phyloP scores from a whole-genome alignment of 2,329 filamentous ascomycete genomes.

The Monosporascus sp. region DNA sequence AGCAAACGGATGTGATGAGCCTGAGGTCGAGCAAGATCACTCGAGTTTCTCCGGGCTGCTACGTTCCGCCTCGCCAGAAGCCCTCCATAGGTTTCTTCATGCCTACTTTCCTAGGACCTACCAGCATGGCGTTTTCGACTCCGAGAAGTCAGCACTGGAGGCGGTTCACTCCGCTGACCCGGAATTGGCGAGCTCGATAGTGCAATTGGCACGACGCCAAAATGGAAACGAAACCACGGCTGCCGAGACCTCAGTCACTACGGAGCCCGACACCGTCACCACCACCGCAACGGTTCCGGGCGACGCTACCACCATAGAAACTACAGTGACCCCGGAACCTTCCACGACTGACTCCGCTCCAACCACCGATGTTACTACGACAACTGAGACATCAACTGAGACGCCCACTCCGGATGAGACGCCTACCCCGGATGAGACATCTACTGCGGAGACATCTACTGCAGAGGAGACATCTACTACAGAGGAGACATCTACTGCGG shows the following conservation, averaged over 20 bases:
- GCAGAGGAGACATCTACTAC: neutral
- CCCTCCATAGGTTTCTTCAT: constrained; percentile 63
- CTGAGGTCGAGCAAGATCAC: constrained; percentile 15
- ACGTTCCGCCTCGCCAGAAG: constrained; percentile 49
- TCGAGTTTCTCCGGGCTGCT: constrained; percentile 49
- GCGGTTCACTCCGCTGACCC: constrained; percentile 57
- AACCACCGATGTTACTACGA: constrained; percentile 14
- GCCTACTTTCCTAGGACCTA: constrained; percentile 57
- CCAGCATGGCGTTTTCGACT: constrained; percentile 62
- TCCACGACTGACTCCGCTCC: constrained; percentile 3
- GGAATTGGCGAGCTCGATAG: constrained; percentile 55
- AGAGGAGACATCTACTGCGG: constrained; percentile 1
- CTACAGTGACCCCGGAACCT: neutral
- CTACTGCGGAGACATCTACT: constrained; percentile 8
- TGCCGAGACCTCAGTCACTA: constrained; percentile 16
- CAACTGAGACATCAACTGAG: constrained; percentile 8
- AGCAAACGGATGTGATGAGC: constrained; percentile 1
- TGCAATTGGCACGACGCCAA: constrained; percentile 60
- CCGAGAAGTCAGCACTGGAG: constrained; percentile 58
- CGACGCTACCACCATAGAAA: constrained; percentile 3
- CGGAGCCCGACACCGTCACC: constrained; percentile 8
- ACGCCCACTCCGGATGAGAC: neutral
- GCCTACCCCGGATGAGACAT: neutral
- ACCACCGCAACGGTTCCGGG: constrained; percentile 9
- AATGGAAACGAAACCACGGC: constrained; percentile 28